Conservation (phyloP, 2,329 filamentous ascomycete species). For the Hypoxylon sp. region DNA sequence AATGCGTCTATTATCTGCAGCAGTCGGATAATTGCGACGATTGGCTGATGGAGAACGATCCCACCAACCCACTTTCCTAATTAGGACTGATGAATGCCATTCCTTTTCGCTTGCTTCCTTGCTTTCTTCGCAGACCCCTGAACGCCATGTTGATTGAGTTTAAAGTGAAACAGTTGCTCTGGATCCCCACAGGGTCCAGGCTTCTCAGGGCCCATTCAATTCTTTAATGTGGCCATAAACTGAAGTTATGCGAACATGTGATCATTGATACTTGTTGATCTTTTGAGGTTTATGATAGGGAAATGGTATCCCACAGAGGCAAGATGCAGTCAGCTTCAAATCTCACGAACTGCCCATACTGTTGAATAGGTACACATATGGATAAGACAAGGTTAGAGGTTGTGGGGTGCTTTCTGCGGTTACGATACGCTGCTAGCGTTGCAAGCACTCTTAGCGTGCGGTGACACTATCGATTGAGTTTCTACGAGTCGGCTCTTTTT, state of each 20-base stretch:
- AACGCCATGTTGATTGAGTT: slow-evolving; percentile 7
- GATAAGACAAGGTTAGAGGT: neutral
- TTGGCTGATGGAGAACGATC: slow-evolving; percentile 9
- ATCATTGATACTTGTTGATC: neutral
- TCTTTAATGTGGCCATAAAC: slow-evolving; percentile 1
- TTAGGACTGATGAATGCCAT: slow-evolving; percentile 2
- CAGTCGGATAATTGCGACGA: slow-evolving; percentile 19
- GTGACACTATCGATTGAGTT: neutral
- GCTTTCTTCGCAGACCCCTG: slow-evolving; percentile 17
- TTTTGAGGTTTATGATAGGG: neutral
- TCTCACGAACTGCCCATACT: slow-evolving; percentile 7
- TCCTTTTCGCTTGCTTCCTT: slow-evolving; percentile 1
- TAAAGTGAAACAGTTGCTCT: slow-evolving; percentile 27
- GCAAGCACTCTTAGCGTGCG: neutral
- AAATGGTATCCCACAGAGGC: neutral
- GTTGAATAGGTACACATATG: slow-evolving; percentile 1
- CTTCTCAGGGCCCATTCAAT: slow-evolving; percentile 12
- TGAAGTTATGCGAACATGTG: neutral
- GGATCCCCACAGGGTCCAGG: slow-evolving; percentile 17
- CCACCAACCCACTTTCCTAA: slow-evolving; percentile 32
- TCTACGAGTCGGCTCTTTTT: neutral
- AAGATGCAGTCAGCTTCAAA: slow-evolving; percentile 2
- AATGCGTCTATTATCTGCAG: slow-evolving; percentile 7
- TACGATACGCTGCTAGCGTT: neutral
- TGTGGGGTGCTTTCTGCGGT: neutral